Evolutionary conservation across 1,284 basidiomycete genomes (phyloP), one percentile per base, ranked within the genome.

Genomic region (Inonotus obliquus): DNA sequence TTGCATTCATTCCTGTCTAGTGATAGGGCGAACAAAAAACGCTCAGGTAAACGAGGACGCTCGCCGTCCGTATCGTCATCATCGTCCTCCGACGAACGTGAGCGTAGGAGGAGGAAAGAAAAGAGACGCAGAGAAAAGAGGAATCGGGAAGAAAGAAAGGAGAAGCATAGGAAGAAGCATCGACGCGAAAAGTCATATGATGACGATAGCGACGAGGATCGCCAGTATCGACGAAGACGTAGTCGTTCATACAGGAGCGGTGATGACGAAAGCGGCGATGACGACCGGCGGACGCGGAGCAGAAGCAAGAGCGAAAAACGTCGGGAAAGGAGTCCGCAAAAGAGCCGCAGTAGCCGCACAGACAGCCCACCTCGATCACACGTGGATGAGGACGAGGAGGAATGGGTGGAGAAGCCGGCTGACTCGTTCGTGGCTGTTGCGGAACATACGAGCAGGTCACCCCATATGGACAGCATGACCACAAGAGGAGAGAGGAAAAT

Each of bases 401-500:
- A 85, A 45, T 92, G 91, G 83, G 86, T 93, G 27, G 90, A 91
- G 70, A 85, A 85, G 66, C 77, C 82, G 0, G 69, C 76, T 17
- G 71, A 75, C 41, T 73, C 75, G 1, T 63, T 60, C 39, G 59
- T 60, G 7, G 58, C 62, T n/a, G 41, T 55, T 45, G 58, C 62
- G 35, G 62, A 57, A 37, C 57, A 59, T 37, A 45, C 59, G 47
- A 37, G 44, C 23, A 45, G 41, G 35, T 21, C 53, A 23, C 51
- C 59, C 23, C 54, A 56, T 19, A 32, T 38, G 21, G 51, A 37
- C 21, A 23, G 23, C 66, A 74, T 29, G 70, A 73, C 13, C 66
- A 69, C 44, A 61, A 21, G 17, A 44, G 69, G 51, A 63, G 59
- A 53, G 44, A 63, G 65, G 63, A 21, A 59, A 54, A 63, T 21